phyloP scores from a whole-genome alignment of 129 eudicot species.

The Scalesia atractyloides region DNA sequence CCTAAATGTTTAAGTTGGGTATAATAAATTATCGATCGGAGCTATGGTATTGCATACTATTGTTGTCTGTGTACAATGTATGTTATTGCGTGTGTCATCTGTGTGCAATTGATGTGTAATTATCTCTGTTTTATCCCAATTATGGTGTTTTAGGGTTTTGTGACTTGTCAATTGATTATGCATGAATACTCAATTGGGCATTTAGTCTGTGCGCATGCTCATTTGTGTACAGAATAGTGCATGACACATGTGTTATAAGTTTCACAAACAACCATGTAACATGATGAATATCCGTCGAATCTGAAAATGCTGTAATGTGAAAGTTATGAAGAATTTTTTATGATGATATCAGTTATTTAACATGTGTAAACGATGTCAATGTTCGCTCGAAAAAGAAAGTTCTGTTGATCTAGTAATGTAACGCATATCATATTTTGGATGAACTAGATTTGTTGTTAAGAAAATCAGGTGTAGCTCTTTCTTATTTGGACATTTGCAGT shows the following conservation, averaged over 20 bases:
- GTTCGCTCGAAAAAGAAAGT: background rate
- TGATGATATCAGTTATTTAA: slow-evolving; percentile 1
- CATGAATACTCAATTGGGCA: background rate
- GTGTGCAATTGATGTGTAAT: background rate
- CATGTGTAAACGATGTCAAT: background rate
- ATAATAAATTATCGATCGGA: too few relatives aligned
- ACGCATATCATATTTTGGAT: background rate
- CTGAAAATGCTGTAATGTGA: background rate
- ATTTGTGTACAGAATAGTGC: background rate
- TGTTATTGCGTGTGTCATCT: background rate
- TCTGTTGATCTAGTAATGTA: slow-evolving; percentile 6
- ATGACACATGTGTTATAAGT: background rate
- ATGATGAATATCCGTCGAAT: background rate
- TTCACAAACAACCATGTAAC: background rate
- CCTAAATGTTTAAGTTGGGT: background rate
- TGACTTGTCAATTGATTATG: slow-evolving; percentile 15
- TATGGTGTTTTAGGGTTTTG: slow-evolving; percentile 5
- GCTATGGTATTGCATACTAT: too few relatives aligned
- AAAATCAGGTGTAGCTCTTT: slow-evolving; percentile 15
- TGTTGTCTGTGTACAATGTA: background rate
- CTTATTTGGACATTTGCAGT: slow-evolving; percentile 12
- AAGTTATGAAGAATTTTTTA: background rate
- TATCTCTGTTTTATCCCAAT: background rate
- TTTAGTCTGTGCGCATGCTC: background rate
- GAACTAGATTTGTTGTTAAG: slow-evolving; percentile 18